phyloP scores from a whole-genome alignment of 1,139 yeast species.

The Yamadazyma diddensiae region DNA sequence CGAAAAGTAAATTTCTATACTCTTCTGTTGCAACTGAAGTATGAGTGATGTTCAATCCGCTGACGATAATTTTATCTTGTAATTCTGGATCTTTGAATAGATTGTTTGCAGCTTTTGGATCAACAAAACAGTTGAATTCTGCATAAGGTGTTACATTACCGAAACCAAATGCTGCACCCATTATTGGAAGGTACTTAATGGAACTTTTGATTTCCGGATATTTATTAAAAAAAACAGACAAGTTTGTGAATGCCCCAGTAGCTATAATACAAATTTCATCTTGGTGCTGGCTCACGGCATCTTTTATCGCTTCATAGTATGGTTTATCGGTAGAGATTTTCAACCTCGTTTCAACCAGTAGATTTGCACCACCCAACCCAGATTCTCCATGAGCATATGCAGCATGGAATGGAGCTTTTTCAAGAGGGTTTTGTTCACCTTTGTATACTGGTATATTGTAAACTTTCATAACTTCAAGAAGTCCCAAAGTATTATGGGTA shows the following conservation, averaged over 20 bases:
- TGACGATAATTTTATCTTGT: constrained; percentile 48
- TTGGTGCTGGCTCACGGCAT: constrained; percentile 40
- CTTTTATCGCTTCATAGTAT: constrained; percentile 57
- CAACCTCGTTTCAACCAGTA: constrained; percentile 49
- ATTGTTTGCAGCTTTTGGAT: constrained; percentile 69
- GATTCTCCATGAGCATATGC: constrained; percentile 68
- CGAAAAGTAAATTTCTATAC: constrained; percentile 33
- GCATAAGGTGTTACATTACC: constrained; percentile 52
- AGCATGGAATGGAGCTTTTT: constrained; percentile 48
- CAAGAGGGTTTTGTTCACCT: constrained; percentile 62
- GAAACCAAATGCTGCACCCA: constrained; percentile 71
- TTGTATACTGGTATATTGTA: constrained; percentile 59
- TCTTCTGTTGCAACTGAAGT: constrained; percentile 56
- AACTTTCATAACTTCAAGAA: constrained; percentile 56
- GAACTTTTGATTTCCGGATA: constrained; percentile 50
- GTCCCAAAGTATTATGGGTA: constrained; percentile 64
- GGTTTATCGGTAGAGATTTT: constrained; percentile 30
- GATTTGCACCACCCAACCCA: constrained; percentile 71
- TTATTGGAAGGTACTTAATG: constrained; percentile 54
- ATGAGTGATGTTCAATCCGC: constrained; percentile 73
- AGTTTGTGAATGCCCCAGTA: constrained; percentile 73
- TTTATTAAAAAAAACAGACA: constrained; percentile 49
- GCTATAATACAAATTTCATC: constrained; percentile 57
- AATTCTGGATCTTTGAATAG: constrained; percentile 49
- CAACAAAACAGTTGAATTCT: constrained; percentile 78